These are phyloP conservation scores for Hymenoscyphus scutula DNA, from an alignment of 2,329 filamentous ascomycete genomes.

Conservation along the genomic window DNA sequence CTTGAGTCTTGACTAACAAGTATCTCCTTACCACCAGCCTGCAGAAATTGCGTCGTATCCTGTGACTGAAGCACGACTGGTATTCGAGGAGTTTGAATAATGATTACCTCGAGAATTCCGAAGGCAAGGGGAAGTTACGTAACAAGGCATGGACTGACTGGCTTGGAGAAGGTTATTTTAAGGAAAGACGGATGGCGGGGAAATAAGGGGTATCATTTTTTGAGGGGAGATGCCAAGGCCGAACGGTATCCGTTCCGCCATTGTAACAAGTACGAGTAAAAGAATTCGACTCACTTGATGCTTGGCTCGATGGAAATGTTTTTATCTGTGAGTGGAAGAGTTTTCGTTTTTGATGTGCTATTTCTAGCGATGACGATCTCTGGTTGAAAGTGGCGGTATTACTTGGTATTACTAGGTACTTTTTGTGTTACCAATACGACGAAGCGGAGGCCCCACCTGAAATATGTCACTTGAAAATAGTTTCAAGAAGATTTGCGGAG, in stretches of 20 bases:
- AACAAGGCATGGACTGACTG: not conserved
- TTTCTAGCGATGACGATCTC: constrained; percentile 3
- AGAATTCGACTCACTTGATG: not conserved
- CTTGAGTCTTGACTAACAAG: not conserved
- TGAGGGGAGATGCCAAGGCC: constrained; percentile 2
- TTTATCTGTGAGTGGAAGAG: not conserved
- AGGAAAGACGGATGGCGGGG: not conserved
- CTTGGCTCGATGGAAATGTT: not conserved
- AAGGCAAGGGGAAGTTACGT: not conserved
- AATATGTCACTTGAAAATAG: no score
- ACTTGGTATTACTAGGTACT: no score
- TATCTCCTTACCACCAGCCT: not conserved
- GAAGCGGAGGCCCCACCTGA: no score
- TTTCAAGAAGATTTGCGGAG: no score
- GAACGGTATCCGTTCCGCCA: not conserved
- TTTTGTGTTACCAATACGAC: not conserved
- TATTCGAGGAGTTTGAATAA: not conserved
- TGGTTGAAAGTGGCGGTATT: no score
- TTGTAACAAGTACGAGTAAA: no score
- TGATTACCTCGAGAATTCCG: not conserved
- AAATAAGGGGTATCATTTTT: not conserved
- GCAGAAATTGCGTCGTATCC: constrained; percentile 1
- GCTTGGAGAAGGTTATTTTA: not conserved
- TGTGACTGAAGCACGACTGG: not conserved
- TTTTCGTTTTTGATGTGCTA: not conserved